Evolutionary conservation across 106 monocot species (phyloP).

Genomic region (Narthecium ossifragum): DNA sequence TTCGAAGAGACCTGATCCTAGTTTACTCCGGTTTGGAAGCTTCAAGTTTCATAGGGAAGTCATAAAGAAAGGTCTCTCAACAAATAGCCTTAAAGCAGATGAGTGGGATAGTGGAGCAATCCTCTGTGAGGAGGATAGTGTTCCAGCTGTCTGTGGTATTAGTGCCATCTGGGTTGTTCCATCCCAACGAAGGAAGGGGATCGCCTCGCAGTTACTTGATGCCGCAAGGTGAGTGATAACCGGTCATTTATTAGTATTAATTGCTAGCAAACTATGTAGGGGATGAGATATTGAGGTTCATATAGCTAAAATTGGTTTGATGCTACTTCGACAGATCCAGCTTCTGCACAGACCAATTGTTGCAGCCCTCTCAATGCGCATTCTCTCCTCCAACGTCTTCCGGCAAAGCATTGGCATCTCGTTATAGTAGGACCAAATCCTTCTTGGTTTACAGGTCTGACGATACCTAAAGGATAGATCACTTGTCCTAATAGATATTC

Average conservation of each 20-base stretch:
- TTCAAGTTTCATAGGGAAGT: slow-evolving; percentile 60
- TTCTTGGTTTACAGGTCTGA: slow-evolving; percentile 28
- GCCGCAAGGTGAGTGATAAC: slow-evolving; percentile 44
- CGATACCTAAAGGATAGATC: not conserved
- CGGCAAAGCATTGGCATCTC: slow-evolving; percentile 34
- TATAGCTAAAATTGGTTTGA: not conserved
- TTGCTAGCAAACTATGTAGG: too few relatives aligned
- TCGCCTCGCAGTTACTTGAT: slow-evolving; percentile 62
- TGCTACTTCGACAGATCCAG: slow-evolving; percentile 8
- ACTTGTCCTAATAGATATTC: too few relatives aligned
- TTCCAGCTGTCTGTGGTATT: slow-evolving; percentile 51
- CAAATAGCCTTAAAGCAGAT: slow-evolving; percentile 1
- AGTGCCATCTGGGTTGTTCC: slow-evolving; percentile 71
- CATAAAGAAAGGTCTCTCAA: slow-evolving; percentile 12
- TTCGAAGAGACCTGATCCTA: not conserved
- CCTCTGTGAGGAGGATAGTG: slow-evolving; percentile 58
- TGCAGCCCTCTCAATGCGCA: slow-evolving; percentile 22
- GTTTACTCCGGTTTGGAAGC: slow-evolving; percentile 54
- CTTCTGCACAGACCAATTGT: slow-evolving; percentile 7
- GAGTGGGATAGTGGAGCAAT: slow-evolving; percentile 49
- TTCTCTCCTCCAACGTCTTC: slow-evolving; percentile 51
- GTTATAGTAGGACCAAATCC: slow-evolving; percentile 20
- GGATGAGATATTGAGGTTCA: too few relatives aligned
- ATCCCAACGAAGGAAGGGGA: slow-evolving; percentile 30
- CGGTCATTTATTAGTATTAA: too few relatives aligned